Base-by-base conservation (phyloP, 139 green algal genomes). In the Ostreobium quekettii region DNA sequence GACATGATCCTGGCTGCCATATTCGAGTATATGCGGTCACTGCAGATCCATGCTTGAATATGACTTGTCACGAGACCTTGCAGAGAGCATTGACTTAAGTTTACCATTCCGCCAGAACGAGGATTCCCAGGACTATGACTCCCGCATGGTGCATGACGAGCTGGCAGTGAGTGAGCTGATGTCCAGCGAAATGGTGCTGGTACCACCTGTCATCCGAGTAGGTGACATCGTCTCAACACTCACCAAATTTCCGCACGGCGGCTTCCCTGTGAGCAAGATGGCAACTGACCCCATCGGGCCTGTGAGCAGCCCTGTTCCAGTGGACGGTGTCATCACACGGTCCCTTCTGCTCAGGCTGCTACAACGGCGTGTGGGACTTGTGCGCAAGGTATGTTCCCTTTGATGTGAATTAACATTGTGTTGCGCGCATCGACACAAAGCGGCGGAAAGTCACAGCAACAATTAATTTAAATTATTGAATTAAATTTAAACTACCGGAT, bases 91-190 rank as follows among this genome's bases (percentile, higher is more conserved):
- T n/a, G n/a, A n/a, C n/a, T n/a, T n/a, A n/a, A n/a, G n/a, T n/a
- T n/a, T n/a, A n/a, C n/a, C n/a, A n/a, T n/a, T n/a, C n/a, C n/a
- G n/a, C n/a, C 46, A 31, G 32, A 4, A 75, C 4, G 66, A 73
- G 15, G 32, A 22, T 8, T 28, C n/a, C 33, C 60, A 30, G 29
- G 22, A 77, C 48, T 47, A 39, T 6, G n/a, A 49, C 11, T 5
- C 26, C n/a, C 70, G 28, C 29, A 83, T 85, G 76, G 71, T 81
- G 5, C 71, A 65, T 19, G 84, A 86, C 61, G 83, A 88, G 73
- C 77, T 85, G 35, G 80, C 39, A 11, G 84, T 86, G 32, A 48
- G 48, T 3, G 83, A 89, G 71, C 65, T 87, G 37, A 77, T 79
- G 73, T 75, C 71, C 4, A 75, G 76, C 0, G 66, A 73, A 24